Percentiles rank a stretch among this genome's conserved stretches.
These are phyloP conservation scores for Syzygium aromaticum DNA, from an alignment of 345 rosid species.

Conservation along the genomic window DNA sequence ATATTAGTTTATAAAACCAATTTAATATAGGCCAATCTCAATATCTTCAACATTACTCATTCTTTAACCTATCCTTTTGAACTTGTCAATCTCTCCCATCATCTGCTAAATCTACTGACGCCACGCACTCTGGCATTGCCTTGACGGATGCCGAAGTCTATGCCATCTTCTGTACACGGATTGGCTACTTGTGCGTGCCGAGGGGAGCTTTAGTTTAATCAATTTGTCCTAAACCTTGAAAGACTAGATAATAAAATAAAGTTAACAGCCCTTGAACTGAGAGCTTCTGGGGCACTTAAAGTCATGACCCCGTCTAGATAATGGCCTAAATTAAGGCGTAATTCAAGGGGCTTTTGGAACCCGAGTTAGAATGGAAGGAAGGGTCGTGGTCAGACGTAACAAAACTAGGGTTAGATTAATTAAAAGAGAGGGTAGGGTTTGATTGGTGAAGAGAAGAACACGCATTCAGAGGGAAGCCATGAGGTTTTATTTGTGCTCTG, in stretches of 20 bases:
- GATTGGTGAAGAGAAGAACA: not conserved
- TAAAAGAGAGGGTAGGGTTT: not conserved
- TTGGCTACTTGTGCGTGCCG: not conserved
- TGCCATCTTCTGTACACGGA: not conserved
- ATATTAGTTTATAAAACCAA: not conserved
- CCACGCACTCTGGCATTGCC: not conserved
- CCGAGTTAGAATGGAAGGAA: not conserved
- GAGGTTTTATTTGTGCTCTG: not conserved
- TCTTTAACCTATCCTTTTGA: not conserved
- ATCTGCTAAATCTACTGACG: not conserved
- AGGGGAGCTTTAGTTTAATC: not conserved
- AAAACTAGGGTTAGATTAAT: not conserved
- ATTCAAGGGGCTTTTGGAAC: slow-evolving; percentile 2
- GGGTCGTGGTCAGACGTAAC: not conserved
- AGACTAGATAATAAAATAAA: not conserved
- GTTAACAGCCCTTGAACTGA: not conserved
- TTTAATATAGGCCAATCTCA: not conserved
- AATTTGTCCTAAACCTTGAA: not conserved
- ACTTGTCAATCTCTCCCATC: not conserved
- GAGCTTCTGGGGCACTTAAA: not conserved
- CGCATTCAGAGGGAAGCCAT: not conserved
- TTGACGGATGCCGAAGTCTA: not conserved
- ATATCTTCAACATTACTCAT: not conserved
- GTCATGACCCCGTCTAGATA: not conserved
- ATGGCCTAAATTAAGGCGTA: slow-evolving; percentile 7